Evolutionary conservation across 129 eudicot genomes (phyloP), one percentile per base, ranked within the genome.

Genomic region (Gnaphalium uliginosum): DNA sequence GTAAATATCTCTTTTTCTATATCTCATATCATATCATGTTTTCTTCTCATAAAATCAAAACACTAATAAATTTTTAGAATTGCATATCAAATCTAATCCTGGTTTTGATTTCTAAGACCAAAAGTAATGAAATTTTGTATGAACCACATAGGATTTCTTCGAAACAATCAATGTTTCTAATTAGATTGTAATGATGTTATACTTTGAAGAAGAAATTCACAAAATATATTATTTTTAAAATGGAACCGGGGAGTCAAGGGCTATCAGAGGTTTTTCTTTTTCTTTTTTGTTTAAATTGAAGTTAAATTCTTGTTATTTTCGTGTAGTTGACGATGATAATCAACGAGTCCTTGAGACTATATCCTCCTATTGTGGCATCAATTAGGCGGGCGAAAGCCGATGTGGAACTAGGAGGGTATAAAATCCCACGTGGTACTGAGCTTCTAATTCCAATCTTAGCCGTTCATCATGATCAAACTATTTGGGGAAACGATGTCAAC

Each of bases 241-340:
- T 43, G 17, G 4, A 10, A 11, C 4, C 4, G 1, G 1, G 2
- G 15, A 41, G 15, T 11, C 3, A 0, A 0, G 50, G 3, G 43
- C 8, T 37, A 37, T 4, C 32, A 33, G 4, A 33, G 1, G 1
- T 27, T 30, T 35, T 5, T 2, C 2, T 35, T 35, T 41, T 10
- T 8, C 37, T 0, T 37, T 37, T 5, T 33, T 3, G 4, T 62
- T 3, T 56, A 18, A 72, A 24, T 5, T 50, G 5, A 35, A 24
- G 3, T 23, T 25, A 33, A 69, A 14, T 26, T 24, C 8, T 24
- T 73, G 4, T 58, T 51, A 15, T 43, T 46, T 46, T 53, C 1
- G 33, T 89, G 87, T 86, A 93, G 98, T 72, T 93, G 68, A 78
- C 81, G 17, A 93, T 93, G 96, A 88, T 93, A 30, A 78, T 93